Evolutionary conservation across 176 grass and related monocot species (phyloP), one percentile per base, ranked within the genome.

Genomic region (Triticum monococcum): DNA sequence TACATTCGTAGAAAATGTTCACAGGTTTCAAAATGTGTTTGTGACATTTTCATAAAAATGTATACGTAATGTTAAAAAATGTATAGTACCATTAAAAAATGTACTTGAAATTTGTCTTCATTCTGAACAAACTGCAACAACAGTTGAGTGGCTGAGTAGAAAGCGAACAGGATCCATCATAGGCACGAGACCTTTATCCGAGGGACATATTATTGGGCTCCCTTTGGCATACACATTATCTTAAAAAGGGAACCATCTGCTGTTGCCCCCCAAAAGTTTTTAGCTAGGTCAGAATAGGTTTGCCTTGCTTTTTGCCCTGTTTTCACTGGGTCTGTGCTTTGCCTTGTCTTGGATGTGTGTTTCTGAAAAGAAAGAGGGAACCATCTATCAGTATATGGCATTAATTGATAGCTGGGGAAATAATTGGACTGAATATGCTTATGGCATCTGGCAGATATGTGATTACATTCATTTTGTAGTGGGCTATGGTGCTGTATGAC

Each of bases 91-190:
- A 4, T 48, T 48, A 48, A 14, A 13, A 48, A 48, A 0, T 48
- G 12, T 13, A 48, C 45, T 14, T 46, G 20, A 22, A 38, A 16
- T 12, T 68, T 78, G 38, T 30, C 3, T 59, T 20, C 78, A 59
- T 35, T 52, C 1, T 16, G 7, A 69, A 62, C 9, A 30, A 68
- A 85, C 7, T 16, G 17, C 64, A 48, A 67, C 16, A 87, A 48
- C 13, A 64, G 26, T 9, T 66, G 64, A 72, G 22, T 25, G 68
- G 11, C 23, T 66, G 57, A 72, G n/a, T 17, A 80, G 28, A 77
- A 86, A 83, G 25, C 31, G 75, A 75, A 93, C 81, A 86, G 91
- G 92, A 88, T 97, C 92, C 35, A 93, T 91, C 84, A 89, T 94
- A 69, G 90, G 88, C 62, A 9, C 5, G 2, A 30, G 9, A 14